Percentiles rank a stretch among this genome's conserved stretches.
phyloP scores from a whole-genome alignment of 2,329 filamentous ascomycete species.

The Cryphonectria japonica region DNA sequence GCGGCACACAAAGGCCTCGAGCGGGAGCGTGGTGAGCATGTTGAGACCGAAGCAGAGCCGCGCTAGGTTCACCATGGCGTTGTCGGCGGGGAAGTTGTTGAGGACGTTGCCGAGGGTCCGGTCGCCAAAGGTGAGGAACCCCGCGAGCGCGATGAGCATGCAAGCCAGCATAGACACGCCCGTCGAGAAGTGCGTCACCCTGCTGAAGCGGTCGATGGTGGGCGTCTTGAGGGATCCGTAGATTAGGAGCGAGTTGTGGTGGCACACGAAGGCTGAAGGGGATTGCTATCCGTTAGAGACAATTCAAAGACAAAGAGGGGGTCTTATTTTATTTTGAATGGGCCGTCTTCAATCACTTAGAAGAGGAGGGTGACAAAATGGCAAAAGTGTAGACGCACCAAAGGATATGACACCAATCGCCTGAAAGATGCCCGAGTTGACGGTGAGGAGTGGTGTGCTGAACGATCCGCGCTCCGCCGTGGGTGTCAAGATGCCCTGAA shows the following conservation, averaged over 20 bases:
- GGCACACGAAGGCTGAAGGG: conserved; percentile 64
- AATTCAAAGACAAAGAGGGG: not conserved
- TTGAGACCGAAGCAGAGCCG: conserved; percentile 95
- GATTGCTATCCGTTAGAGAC: conserved; percentile 37
- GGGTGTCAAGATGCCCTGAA: conserved; percentile 79
- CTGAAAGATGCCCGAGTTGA: conserved; percentile 90
- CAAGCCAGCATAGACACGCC: conserved; percentile 90
- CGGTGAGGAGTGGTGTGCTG: conserved; percentile 68
- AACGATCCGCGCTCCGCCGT: conserved; percentile 73
- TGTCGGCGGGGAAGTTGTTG: conserved; percentile 94
- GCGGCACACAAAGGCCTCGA: conserved; percentile 96
- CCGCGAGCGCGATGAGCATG: conserved; percentile 81
- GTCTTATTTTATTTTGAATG: not conserved
- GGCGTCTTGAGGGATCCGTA: conserved; percentile 94
- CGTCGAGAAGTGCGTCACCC: conserved; percentile 93
- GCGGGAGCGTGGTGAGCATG: conserved; percentile 95
- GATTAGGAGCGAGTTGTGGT: conserved; percentile 97
- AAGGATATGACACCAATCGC: conserved; percentile 98
- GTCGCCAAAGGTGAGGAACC: conserved; percentile 92
- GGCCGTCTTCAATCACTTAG: conserved; percentile 27
- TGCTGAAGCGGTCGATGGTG: conserved; percentile 91
- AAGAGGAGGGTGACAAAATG: not conserved
- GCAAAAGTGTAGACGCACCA: conserved; percentile 56
- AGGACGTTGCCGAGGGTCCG: conserved; percentile 92
- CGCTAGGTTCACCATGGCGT: conserved; percentile 91